Percentiles rank a stretch among this genome's conserved stretches.
Evolutionary conservation across 2,329 filamentous ascomycete genomes (phyloP).

Genomic region (Penicillium sp.): DNA sequence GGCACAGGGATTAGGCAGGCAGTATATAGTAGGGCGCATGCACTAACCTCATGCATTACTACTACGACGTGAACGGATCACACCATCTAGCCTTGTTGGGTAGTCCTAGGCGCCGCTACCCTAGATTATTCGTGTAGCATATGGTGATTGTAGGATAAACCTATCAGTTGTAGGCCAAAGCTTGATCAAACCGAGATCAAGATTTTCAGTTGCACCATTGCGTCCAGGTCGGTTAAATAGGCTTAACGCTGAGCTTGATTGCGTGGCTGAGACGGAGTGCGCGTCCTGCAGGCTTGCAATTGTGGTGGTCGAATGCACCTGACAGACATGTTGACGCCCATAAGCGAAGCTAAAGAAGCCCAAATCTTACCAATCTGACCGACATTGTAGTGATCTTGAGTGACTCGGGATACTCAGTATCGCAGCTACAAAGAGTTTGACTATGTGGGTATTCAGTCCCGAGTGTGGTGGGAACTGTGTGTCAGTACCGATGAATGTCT

Average conservation of each 20-base stretch:
- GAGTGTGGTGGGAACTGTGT: not conserved
- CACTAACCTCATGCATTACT: no score
- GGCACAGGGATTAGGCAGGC: not conserved
- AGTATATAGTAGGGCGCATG: not conserved
- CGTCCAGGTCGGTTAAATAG: not conserved
- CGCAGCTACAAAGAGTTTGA: no score
- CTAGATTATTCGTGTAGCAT: no score
- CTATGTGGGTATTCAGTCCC: not conserved
- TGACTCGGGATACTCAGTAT: no score
- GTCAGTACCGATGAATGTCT: not conserved
- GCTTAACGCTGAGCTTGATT: not conserved
- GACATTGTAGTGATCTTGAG: no score
- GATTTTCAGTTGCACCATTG: not conserved
- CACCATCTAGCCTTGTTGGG: no score
- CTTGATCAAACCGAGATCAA: not conserved
- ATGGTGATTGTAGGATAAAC: no score
- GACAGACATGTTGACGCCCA: not conserved
- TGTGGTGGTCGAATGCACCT: not conserved
- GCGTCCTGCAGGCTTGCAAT: not conserved
- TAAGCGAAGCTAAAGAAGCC: not conserved
- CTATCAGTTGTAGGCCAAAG: no score
- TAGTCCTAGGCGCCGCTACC: no score
- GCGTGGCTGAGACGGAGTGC: not conserved
- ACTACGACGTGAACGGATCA: no score
- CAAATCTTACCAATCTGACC: not conserved